Conservation (phyloP, 2,329 filamentous ascomycete species). For the Cryoendolithus antarcticus region DNA sequence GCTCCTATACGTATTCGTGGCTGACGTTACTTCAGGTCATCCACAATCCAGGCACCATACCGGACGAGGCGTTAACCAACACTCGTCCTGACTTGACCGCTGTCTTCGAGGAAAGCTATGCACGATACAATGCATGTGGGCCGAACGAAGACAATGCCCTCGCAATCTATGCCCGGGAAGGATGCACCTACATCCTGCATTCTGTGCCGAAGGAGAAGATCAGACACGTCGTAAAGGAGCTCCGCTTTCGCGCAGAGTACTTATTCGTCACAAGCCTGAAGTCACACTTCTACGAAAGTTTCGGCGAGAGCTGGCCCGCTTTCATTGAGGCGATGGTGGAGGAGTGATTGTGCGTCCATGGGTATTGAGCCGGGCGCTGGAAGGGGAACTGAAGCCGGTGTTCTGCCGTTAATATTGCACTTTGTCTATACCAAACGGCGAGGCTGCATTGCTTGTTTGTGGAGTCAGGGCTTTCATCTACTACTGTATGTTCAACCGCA, state of each 20-base stretch:
- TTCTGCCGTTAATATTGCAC: no score
- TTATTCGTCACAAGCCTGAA: constrained; percentile 10
- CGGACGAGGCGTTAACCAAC: constrained; percentile 6
- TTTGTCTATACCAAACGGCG: no score
- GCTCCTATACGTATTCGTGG: neutral
- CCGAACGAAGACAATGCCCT: constrained; percentile 4
- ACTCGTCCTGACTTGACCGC: constrained; percentile 8
- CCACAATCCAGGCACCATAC: constrained; percentile 11
- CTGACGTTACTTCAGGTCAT: constrained; percentile 6
- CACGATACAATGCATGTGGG: constrained; percentile 4
- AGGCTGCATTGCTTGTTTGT: no score
- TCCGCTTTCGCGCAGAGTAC: constrained; percentile 9
- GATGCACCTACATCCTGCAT: constrained; percentile 10
- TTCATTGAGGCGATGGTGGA: constrained; percentile 11
- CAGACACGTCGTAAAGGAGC: constrained; percentile 6
- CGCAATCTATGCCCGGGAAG: constrained; percentile 4
- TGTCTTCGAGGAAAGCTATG: constrained; percentile 9
- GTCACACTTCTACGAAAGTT: constrained; percentile 9
- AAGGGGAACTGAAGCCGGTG: no score
- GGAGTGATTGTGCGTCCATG: neutral
- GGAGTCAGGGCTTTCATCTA: no score
- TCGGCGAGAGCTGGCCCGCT: constrained; percentile 9
- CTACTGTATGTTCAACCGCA: no score
- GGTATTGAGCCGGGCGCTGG: no score
- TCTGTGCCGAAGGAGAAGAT: constrained; percentile 8